phyloP scores from a whole-genome alignment of 2,329 filamentous ascomycete species.

The Aspergillus nomiae region DNA sequence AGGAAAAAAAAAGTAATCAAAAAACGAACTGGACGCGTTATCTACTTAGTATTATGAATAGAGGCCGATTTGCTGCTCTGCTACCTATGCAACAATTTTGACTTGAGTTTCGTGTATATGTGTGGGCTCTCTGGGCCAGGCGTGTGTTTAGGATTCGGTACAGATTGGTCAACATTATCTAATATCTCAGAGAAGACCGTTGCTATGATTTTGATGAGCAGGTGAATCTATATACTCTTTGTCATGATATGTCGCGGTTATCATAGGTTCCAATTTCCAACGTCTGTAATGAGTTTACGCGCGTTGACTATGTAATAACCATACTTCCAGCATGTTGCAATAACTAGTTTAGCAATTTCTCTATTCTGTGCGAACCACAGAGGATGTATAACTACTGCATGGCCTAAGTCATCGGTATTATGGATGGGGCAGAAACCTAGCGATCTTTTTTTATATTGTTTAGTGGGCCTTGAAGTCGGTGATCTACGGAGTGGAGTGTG shows the following conservation, averaged over 20 bases:
- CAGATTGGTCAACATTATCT: slow-evolving; percentile 30
- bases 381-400: neutral
- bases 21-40: slow-evolving; percentile 14
- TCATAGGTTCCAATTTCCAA: neutral
- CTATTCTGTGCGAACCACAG: neutral
- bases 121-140: slow-evolving; percentile 18
- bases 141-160: slow-evolving; percentile 13
- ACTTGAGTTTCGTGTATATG: neutral
- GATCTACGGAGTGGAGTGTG: no score
- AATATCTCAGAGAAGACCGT: slow-evolving; percentile 31
- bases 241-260: neutral
- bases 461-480: neutral
- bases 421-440: neutral
- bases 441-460: neutral
- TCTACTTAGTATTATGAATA: slow-evolving; percentile 10
- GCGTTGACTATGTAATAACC: neutral
- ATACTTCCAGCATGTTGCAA: neutral
- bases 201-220: slow-evolving; percentile 33
- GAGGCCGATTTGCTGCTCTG: slow-evolving; percentile 7
- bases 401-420: neutral
- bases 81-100: slow-evolving; percentile 8
- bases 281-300: neutral
- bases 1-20: neutral
- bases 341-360: neutral
- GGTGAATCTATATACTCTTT: slow-evolving; percentile 1